Evolutionary conservation across 257 asterid genomes (phyloP).

Genomic region (Solanum okadae): DNA sequence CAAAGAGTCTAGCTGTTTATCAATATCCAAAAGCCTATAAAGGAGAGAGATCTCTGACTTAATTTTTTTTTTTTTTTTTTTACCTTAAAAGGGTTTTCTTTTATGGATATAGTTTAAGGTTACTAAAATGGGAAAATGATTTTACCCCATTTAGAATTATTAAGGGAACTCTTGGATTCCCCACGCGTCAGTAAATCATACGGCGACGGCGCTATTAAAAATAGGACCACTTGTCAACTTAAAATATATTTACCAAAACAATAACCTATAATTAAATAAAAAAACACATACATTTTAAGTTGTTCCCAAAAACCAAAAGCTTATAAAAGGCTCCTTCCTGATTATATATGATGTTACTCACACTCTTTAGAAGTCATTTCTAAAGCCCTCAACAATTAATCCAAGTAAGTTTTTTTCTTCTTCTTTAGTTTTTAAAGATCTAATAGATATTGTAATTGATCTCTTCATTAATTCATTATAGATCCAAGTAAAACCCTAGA

Average conservation of each 20-base stretch:
- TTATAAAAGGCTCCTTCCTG: constrained; percentile 14
- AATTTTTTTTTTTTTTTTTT: neutral
- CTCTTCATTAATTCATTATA: neutral
- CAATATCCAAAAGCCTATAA: neutral
- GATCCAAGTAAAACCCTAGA: constrained; percentile 18
- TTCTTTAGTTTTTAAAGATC: neutral
- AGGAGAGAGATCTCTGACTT: neutral
- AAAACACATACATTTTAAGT: neutral
- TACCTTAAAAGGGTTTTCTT: neutral
- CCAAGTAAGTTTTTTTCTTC: neutral
- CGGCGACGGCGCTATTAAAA: constrained; percentile 22
- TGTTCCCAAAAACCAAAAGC: neutral
- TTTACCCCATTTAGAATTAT: constrained; percentile 21
- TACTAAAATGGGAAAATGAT: constrained; percentile 7
- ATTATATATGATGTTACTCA: neutral
- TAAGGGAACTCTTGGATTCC: constrained; percentile 21
- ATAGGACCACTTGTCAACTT: neutral
- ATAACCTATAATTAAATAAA: neutral
- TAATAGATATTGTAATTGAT: neutral
- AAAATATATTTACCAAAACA: neutral
- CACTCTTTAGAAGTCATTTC: neutral
- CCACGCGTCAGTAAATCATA: constrained; percentile 40
- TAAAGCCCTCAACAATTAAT: neutral
- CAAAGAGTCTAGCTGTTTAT: neutral
- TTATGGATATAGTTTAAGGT: constrained; percentile 14